Conservation (phyloP, 2,329 filamentous ascomycete genomes). For the Trichothecium roseum region DNA sequence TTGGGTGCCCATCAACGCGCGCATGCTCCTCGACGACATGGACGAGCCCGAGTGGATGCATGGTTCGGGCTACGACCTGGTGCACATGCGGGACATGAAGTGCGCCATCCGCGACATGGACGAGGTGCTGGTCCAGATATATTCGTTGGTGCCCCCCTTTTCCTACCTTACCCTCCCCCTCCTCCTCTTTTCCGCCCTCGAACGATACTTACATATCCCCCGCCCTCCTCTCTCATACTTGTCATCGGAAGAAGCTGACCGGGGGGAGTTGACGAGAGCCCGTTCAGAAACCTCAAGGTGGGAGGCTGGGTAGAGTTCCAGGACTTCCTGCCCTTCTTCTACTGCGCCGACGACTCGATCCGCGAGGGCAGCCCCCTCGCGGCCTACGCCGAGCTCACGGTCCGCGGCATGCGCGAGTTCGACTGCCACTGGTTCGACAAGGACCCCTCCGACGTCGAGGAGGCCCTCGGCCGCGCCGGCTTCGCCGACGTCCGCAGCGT, state of each 20-base stretch:
- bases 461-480: slow-evolving; percentile 26
- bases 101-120: slow-evolving; percentile 39
- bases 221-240: too few relatives aligned
- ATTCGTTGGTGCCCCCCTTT: slow-evolving; percentile 14
- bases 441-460: slow-evolving; percentile 17
- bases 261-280: too few relatives aligned
- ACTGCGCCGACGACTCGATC: slow-evolving; percentile 35
- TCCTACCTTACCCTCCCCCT: neutral
- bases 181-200: too few relatives aligned
- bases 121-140: slow-evolving; percentile 30
- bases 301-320: slow-evolving; percentile 44
- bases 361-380: slow-evolving; percentile 24
- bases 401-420: slow-evolving; percentile 20
- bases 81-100: slow-evolving; percentile 41
- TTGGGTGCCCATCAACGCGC: slow-evolving; percentile 47
- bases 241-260: too few relatives aligned
- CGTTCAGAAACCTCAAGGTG: slow-evolving; percentile 25
- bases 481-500: slow-evolving; percentile 32
- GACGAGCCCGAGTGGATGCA: slow-evolving; percentile 45
- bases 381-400: slow-evolving; percentile 20
- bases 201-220: too few relatives aligned
- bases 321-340: slow-evolving; percentile 29
- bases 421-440: slow-evolving; percentile 26
- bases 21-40: slow-evolving; percentile 52
- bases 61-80: slow-evolving; percentile 44